Percentiles rank a stretch among this genome's conserved stretches.
phyloP scores from a whole-genome alignment of 2,329 filamentous ascomycete genomes.

The Alternaria brassicae region DNA sequence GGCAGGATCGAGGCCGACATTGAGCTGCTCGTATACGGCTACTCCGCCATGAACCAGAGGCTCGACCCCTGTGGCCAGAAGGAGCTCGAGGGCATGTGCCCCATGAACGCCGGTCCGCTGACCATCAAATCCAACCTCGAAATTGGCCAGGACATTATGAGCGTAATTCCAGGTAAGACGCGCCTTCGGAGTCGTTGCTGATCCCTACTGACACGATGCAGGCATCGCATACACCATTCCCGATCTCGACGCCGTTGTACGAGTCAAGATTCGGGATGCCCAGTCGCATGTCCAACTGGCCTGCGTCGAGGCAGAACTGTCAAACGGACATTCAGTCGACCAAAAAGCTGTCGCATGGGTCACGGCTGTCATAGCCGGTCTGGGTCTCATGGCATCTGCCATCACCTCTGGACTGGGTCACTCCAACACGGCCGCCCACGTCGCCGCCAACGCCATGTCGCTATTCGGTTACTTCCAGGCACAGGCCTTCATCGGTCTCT shows the following conservation, averaged over 20 bases:
- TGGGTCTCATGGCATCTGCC: slow-evolving; percentile 83
- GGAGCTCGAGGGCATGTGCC: slow-evolving; percentile 77
- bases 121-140: slow-evolving; percentile 74
- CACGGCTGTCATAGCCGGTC: slow-evolving; percentile 84
- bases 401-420: slow-evolving; percentile 90
- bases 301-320: slow-evolving; percentile 86
- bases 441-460: slow-evolving; percentile 92
- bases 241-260: slow-evolving; percentile 86
- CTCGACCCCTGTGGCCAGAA: slow-evolving; percentile 78
- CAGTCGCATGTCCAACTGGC: slow-evolving; percentile 71
- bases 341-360: slow-evolving; percentile 88
- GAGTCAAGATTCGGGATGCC: slow-evolving; percentile 79
- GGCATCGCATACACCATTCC: slow-evolving; percentile 87
- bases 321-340: slow-evolving; percentile 92
- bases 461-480: slow-evolving; percentile 94
- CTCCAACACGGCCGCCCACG: slow-evolving; percentile 91
- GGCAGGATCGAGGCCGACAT: slow-evolving; percentile 82
- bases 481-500: slow-evolving; percentile 89
- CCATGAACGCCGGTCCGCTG: slow-evolving; percentile 86
- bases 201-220: slow-evolving; percentile 33
- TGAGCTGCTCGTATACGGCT: slow-evolving; percentile 82
- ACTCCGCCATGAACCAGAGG: slow-evolving; percentile 69
- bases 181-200: slow-evolving; percentile 1
- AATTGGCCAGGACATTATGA: slow-evolving; percentile 64
- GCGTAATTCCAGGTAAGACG: slow-evolving; percentile 69